Evolutionary conservation across 2,329 filamentous ascomycete species (phyloP), one percentile per base, ranked within the genome.

Genomic region (Hypoxylon rubiginosum): DNA sequence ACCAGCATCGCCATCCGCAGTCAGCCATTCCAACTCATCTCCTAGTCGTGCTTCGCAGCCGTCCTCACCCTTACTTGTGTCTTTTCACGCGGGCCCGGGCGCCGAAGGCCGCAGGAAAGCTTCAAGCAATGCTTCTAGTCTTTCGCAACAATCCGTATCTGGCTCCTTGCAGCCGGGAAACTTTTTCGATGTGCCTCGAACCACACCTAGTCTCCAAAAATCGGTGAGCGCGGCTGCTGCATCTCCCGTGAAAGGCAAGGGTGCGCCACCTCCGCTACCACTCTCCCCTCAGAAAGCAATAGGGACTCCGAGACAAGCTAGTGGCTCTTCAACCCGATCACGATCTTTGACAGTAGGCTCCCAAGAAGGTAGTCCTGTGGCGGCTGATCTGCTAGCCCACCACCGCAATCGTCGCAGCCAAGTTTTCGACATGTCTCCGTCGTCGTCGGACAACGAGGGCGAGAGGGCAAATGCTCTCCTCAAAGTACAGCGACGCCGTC

Each of bases 361-460:
- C 11, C 93, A 97, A 78, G 96, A 98, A 73, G 93, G 92, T 28
- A 97, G 96, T 70, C 87, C 91, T 6, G 86, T 93, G 15, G 82
- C 88, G 7, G 84, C 90, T 1, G 89, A 91, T 58, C 87, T 92
- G 11, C 88, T 91, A 46, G 84, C 87, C 8, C 88, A 90, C 54
- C 94, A 97, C 75, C 90, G 94, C 73, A 97, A 97, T 78, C 90
- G 96, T 41, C 89, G 94, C 72, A 98, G 95, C 76, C 96, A 97
- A 74, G 91, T 97, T 2, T 93, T 98, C 73, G 95, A 98, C 77
- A 92, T 97, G 80, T 99, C 96, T 2, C 96, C 96, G 2, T 98
- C 96, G 0, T 98, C 95, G 0, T 99, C 96, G 0, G 96, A 99
- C 76, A 99, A 97, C 64, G 96, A 99, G 80, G 94, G 97, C 53